Evolutionary conservation across 140 eudicot species (phyloP).

Genomic region (Bidens hawaiensis): DNA sequence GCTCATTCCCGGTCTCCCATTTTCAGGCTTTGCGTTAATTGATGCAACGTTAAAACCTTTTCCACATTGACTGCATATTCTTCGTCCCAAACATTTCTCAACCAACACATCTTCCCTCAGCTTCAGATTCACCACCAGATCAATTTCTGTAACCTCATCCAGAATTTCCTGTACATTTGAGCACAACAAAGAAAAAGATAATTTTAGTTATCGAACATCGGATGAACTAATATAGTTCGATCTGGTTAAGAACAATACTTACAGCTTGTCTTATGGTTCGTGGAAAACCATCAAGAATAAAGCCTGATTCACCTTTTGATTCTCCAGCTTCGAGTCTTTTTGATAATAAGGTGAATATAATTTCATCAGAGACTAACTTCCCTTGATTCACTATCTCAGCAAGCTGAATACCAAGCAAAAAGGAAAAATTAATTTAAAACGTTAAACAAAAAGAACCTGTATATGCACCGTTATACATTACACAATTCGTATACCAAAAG

Average conservation of each 20-base stretch:
- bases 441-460: too few relatives aligned
- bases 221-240: too few relatives aligned
- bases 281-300: conserved; percentile 97
- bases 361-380: conserved; percentile 90
- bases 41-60: conserved; percentile 82
- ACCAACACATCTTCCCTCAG: conserved; percentile 80
- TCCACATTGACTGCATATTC: conserved; percentile 85
- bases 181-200: neutral
- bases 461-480: too few relatives aligned
- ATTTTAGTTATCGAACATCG: too few relatives aligned
- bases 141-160: conserved; percentile 86
- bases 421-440: neutral
- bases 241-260: too few relatives aligned
- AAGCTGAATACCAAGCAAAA: conserved; percentile 49
- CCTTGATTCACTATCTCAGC: conserved; percentile 90
- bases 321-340: conserved; percentile 83
- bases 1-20: conserved; percentile 70
- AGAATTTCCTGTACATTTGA: conserved; percentile 96
- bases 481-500: too few relatives aligned
- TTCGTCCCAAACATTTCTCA: conserved; percentile 93
- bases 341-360: conserved; percentile 68
- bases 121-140: conserved; percentile 92
- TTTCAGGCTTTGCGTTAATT: conserved; percentile 72
- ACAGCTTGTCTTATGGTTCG: conserved; percentile 96
- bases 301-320: conserved; percentile 84